Percentiles rank a stretch among this genome's conserved stretches.
Evolutionary conservation across 805 yeast genomes (phyloP).

Genomic region (Ogataea sp.): DNA sequence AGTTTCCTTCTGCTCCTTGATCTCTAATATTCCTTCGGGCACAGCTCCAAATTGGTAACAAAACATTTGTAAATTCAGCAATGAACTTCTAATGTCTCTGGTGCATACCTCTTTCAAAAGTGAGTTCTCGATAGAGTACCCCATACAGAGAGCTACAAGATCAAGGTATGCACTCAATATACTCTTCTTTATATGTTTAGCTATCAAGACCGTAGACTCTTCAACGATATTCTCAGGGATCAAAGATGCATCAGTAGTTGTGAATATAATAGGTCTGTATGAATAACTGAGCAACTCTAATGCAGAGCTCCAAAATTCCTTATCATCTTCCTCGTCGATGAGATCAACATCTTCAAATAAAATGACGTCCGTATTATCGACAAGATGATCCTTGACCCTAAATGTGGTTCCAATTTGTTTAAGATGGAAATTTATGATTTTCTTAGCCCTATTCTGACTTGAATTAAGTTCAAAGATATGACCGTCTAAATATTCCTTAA

Average conservation of each 20-base stretch:
- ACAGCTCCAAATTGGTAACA: slow-evolving; percentile 7
- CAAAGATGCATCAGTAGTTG: slow-evolving; percentile 17
- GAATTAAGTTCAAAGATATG: slow-evolving; percentile 78
- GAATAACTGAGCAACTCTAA: slow-evolving; percentile 43
- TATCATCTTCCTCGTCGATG: slow-evolving; percentile 65
- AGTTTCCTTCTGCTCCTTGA: not conserved
- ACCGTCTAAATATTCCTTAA: slow-evolving; percentile 48
- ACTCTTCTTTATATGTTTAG: slow-evolving; percentile 5
- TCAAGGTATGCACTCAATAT: slow-evolving; percentile 16
- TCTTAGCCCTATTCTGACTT: slow-evolving; percentile 63
- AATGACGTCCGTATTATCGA: slow-evolving; percentile 48
- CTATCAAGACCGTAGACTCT: slow-evolving; percentile 20
- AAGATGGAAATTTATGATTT: slow-evolving; percentile 55
- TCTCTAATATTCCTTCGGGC: not conserved
- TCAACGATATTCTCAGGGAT: slow-evolving; percentile 21
- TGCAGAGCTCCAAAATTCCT: slow-evolving; percentile 71
- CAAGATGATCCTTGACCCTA: slow-evolving; percentile 8
- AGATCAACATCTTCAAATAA: slow-evolving; percentile 83
- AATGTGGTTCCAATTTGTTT: slow-evolving; percentile 82
- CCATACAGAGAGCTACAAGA: slow-evolving; percentile 18
- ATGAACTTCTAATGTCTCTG: slow-evolving; percentile 18
- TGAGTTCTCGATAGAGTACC: slow-evolving; percentile 13
- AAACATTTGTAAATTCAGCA: slow-evolving; percentile 22
- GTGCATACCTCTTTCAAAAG: slow-evolving; percentile 7
- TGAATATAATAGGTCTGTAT: slow-evolving; percentile 26